phyloP scores from a whole-genome alignment of 345 rosid species.

The Turnera subulata region DNA sequence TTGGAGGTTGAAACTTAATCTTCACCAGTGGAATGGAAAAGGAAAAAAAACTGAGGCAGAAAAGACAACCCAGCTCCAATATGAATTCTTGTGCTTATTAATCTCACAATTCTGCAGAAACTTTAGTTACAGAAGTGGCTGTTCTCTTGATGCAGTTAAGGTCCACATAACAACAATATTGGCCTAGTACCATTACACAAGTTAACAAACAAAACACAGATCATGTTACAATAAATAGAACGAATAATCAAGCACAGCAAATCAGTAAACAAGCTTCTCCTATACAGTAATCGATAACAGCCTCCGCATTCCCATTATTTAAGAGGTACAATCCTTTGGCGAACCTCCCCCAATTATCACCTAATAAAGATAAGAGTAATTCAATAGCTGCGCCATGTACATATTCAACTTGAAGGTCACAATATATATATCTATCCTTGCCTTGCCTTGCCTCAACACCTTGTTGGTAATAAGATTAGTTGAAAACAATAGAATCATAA shows the following conservation, averaged over 20 bases:
- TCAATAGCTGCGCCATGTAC: conserved; percentile 20
- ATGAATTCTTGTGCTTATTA: too few species aligned
- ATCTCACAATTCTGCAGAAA: background rate
- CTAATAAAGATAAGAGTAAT: background rate
- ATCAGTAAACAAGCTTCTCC: conserved; percentile 22
- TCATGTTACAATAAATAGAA: background rate
- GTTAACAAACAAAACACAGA: too few species aligned
- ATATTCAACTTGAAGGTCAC: conserved; percentile 13
- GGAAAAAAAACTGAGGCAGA: background rate
- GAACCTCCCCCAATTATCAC: conserved; percentile 18
- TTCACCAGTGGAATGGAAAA: background rate
- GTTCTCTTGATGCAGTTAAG: background rate
- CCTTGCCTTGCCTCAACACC: conserved; percentile 9
- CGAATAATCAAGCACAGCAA: conserved; percentile 18
- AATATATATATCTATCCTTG: conserved; percentile 2
- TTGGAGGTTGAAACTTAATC: background rate
- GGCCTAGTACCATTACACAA: too few species aligned
- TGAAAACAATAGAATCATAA: conserved; percentile 3
- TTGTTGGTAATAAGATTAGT: conserved; percentile 19
- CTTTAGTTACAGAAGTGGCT: background rate
- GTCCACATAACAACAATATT: too few species aligned
- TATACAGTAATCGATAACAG: conserved; percentile 13
- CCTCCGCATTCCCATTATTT: conserved; percentile 13
- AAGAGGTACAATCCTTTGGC: conserved; percentile 22
- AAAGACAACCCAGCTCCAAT: background rate